Evolutionary conservation across 2,329 filamentous ascomycete species (phyloP), one percentile per base, ranked within the genome.

Genomic region (Talaromyces sp.): DNA sequence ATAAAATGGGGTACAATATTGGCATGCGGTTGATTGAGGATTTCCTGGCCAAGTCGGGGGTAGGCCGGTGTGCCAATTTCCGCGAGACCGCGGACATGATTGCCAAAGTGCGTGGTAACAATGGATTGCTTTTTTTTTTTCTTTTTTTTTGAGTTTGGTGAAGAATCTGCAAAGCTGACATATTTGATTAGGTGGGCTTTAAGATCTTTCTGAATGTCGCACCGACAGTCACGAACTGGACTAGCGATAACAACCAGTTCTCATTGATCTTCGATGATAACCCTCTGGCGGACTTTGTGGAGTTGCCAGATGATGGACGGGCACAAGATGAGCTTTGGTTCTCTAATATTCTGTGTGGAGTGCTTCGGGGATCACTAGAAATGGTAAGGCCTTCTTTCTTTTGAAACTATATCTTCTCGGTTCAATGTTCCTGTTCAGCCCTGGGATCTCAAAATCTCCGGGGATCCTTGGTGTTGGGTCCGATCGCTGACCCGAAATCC

Each of bases 1-100:
- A 99, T 71, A 95, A 93, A 77, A 99, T 99, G 94, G 94, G 94
- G 50, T 97, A 97, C 78, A 97, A 97, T 68, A 99, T 99, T 60
- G 94, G 94, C 24, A 81, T 97, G 68, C 89, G 94, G 33, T 77
- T 99, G 61, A 97, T 99, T 64, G 94, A 99, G 66, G 94, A 99
- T 75, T 99, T 97, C 68, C 85, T 99, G 16, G 94, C 94, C 65
- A 97, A 97, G 74, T 94, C 91, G 4, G 93, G 91, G 65, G 91
- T 89, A 2, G 90, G 91, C 64, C 84, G 91, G 60, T 99, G 94
- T 75, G 82, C 85, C 64, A 97, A 94, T 77, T 97, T 99, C 70
- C 84, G 90, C 54, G 94, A 99, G 73, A 97, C 94, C 6, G 93
- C 94, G 36, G 94, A 99, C 73, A 93, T 95, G 85, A 94, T 99